Evolutionary conservation across 345 rosid species (phyloP), one percentile per base, ranked within the genome.

Genomic region (Pistacia integerrima): DNA sequence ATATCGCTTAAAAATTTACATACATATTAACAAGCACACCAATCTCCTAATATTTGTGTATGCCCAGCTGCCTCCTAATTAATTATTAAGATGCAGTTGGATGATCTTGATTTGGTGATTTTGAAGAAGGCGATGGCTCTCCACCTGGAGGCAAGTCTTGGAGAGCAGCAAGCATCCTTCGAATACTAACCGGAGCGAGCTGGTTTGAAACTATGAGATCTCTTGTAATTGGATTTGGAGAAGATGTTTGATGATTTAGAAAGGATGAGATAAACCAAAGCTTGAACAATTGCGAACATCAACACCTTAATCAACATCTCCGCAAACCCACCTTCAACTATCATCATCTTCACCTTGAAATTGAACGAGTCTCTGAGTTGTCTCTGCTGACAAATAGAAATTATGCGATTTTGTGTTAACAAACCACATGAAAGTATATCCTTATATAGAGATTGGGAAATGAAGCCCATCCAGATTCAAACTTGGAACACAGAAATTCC

Each of bases 241-340:
- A 92, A 90, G 54, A 89, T 62, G 64, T 82, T 85, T 11, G 94
- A 90, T 1, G 94, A 90, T 36, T 82, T 85, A 4, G 92, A 77
- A 20, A 90, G 90, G 13, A 92, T 88, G 63, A 90, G 80, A 76
- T 89, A 92, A 14, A 91, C 90, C 77, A 92, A 76, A 4, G 81
- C 89, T 81, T 90, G 97, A 8, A 90, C 87, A 57, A 88, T 17
- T 41, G 76, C 79, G 65, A 92, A 90, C 54, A 71, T 8, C 41
- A 64, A 78, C 74, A 83, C 81, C 85, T 90, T 90, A 75, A 87
- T 51, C 48, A 90, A 20, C 81, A 78, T 76, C 11, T 81, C 89
- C 28, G 74, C 85, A 69, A 82, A 69, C 72, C 84, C 75, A 58
- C 83, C 82, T 60, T 86, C 89, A 78, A 77, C 28, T 30, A 11